These are phyloP conservation scores for Russula vinacea DNA, from an alignment of 768 basidiomycete species.

Conservation along the genomic window DNA sequence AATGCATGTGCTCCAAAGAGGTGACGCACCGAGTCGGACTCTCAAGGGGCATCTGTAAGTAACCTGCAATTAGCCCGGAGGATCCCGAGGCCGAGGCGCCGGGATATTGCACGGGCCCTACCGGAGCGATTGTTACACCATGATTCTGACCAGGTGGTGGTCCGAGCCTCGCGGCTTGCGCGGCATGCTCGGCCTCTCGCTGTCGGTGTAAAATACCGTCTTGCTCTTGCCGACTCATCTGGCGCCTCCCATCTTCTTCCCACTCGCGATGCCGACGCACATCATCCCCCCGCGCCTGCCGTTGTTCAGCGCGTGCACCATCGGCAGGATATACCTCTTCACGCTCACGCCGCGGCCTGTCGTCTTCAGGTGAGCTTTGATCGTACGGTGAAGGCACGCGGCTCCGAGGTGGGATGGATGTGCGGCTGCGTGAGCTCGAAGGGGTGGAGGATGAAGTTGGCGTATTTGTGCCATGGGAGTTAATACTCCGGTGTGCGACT, in stretches of 20 bases:
- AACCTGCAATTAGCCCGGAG: slow-evolving; percentile 18
- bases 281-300: slow-evolving; percentile 31
- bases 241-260: slow-evolving; percentile 37
- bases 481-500: neutral
- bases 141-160: slow-evolving; percentile 36
- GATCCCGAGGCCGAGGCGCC: slow-evolving; percentile 1
- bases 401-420: slow-evolving; percentile 19
- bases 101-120: slow-evolving; percentile 28
- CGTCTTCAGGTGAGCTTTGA: slow-evolving; percentile 38
- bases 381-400: slow-evolving; percentile 28
- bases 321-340: slow-evolving; percentile 9
- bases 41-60: slow-evolving; percentile 54
- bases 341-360: slow-evolving; percentile 40
- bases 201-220: slow-evolving; percentile 57
- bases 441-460: slow-evolving; percentile 27
- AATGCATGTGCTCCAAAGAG: neutral
- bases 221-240: slow-evolving; percentile 48
- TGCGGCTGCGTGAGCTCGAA: slow-evolving; percentile 28
- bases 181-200: slow-evolving; percentile 44
- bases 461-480: slow-evolving; percentile 13
- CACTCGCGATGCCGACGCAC: slow-evolving; percentile 26
- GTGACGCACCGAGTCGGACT: slow-evolving; percentile 44
- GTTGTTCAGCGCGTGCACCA: neutral
- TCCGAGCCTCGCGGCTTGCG: slow-evolving; percentile 33
- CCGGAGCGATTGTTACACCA: slow-evolving; percentile 36